Percentiles rank a stretch among this genome's conserved stretches.
These are phyloP conservation scores for Pterocarpus santalinus DNA, from an alignment of 306 rosid species.

Conservation along the genomic window DNA sequence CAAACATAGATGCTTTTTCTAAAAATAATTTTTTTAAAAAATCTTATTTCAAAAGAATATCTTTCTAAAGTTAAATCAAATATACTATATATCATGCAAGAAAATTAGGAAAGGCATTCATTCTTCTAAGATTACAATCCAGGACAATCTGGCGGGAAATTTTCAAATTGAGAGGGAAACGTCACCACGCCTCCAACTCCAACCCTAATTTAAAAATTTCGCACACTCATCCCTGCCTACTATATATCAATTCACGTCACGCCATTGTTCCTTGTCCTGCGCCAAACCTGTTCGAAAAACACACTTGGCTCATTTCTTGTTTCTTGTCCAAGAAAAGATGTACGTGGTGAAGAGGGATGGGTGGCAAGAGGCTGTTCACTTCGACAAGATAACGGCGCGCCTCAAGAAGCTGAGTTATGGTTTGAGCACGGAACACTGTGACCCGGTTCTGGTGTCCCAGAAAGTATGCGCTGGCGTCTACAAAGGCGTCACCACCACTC, in stretches of 20 bases:
- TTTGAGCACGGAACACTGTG: conserved; percentile 81
- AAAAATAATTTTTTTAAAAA: no score
- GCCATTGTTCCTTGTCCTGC: conserved; percentile 18
- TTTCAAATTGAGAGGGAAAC: conserved; percentile 32
- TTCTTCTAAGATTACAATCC: no score
- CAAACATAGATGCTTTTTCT: no score
- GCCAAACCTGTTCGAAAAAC: conserved; percentile 45
- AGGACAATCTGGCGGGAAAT: conserved; percentile 36
- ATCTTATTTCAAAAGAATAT: no score
- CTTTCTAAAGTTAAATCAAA: no score
- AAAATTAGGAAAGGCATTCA: no score
- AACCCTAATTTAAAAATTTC: conserved; percentile 40
- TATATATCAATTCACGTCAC: neutral
- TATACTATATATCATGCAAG: no score
- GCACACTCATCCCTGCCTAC: neutral
- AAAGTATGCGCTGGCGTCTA: conserved; percentile 95
- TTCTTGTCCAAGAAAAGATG: conserved; percentile 47
- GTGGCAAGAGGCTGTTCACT: conserved; percentile 88
- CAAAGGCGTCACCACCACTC: conserved; percentile 94
- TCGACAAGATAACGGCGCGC: conserved; percentile 94
- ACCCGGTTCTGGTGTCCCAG: conserved; percentile 88
- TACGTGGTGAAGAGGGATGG: conserved; percentile 94
- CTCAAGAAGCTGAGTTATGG: conserved; percentile 96
- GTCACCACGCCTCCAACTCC: neutral
- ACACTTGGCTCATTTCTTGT: no score